Base-by-base conservation (phyloP, 2,329 filamentous ascomycete species). In the Byssoonygena ceratinophila region DNA sequence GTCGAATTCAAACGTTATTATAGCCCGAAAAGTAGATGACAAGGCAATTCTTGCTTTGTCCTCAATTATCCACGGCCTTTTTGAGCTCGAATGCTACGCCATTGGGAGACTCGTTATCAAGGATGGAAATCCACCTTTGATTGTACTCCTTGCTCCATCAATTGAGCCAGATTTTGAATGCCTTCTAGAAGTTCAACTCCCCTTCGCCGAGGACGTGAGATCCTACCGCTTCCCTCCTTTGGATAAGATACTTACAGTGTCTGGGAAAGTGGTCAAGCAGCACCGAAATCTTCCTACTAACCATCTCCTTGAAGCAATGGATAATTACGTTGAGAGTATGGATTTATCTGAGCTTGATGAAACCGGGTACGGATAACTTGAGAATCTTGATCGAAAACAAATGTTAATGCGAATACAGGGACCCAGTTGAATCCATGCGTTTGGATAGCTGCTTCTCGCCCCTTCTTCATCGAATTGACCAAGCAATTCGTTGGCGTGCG, bases 211-310 rank as follows among this genome's bases (percentile, higher is more conserved):
- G 71, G 92, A 98, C 63, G 76, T 96, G 45, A 81, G 92, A 32
- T 78, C 78, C n/a, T 97, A 96, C 66, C 84, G 83, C 54, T 98
- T 98, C 59, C 89, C 92, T 4, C 87, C 91, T 0, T 72, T 98
- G 9, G 90, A 95, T 64, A 85, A 81, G 56, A 84, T 97, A 25
- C 72, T 95, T 55, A 96, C 90, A 0, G 78, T 94, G n/a, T 88
- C 83, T 9, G 91, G 91, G 0, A 85, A 87, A 58, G 77, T 79
- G 7, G 73, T 96, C 46, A 86, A 80, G 9, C 82, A 91, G 60
- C 90, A 98, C 62, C 84, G 87, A 32, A 83, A 94, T 55, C 74
- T 98, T 1, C 92, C 92, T 0, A 83, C 74, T 8, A 76, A 85
- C 1, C 80, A 86, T 29, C 75, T 98, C 22, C 77, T 80, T 51